Evolutionary conservation across 225 moss, liverwort and hornwort species (phyloP).

Genomic region (Straminergon stramineum): DNA sequence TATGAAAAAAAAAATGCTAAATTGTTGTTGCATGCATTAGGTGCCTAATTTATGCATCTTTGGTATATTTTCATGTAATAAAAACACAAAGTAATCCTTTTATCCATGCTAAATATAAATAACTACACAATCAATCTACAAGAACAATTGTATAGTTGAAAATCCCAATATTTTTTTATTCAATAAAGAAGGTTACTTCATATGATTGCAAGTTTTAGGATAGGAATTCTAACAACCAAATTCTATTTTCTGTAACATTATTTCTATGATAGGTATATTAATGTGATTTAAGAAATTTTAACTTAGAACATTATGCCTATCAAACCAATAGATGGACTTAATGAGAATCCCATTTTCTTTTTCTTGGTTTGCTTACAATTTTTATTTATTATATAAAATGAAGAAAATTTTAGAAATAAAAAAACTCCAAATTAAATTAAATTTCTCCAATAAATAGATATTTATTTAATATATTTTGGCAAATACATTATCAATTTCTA

Average conservation of each 20-base stretch:
- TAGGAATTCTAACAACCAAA: neutral
- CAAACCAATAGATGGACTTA: neutral
- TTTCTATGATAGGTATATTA: neutral
- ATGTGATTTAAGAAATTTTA: neutral
- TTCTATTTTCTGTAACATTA: neutral
- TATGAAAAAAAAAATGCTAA: neutral
- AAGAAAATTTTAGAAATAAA: neutral
- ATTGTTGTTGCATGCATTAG: accelerated
- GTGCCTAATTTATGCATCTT: neutral
- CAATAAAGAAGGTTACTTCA: neutral
- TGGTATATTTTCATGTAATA: neutral
- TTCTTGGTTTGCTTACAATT: neutral
- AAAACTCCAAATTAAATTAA: neutral
- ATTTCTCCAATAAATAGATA: neutral
- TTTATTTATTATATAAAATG: neutral
- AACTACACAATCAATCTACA: neutral
- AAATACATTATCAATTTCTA: neutral
- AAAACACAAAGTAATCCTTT: neutral
- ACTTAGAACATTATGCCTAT: neutral
- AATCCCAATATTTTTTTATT: neutral
- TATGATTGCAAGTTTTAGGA: no score
- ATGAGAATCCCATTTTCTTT: neutral
- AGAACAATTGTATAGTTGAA: neutral
- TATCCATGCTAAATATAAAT: neutral
- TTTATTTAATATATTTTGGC: neutral